These are phyloP conservation scores for Candida pseudoviswanathii DNA, from an alignment of 1,139 yeast species.

Conservation along the genomic window DNA sequence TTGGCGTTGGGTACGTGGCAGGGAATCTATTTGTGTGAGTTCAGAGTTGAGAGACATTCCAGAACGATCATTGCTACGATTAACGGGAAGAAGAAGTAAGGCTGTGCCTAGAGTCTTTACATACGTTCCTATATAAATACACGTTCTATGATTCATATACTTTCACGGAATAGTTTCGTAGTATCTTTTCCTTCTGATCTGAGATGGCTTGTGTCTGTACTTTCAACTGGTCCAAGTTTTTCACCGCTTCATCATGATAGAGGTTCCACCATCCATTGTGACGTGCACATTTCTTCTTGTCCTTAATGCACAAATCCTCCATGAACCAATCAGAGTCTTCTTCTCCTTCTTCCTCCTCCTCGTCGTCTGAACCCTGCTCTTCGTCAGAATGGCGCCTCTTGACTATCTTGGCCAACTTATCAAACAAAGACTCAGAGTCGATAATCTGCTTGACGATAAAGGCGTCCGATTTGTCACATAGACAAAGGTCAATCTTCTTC, in stretches of 20 bases:
- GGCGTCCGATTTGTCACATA: slow-evolving; percentile 26
- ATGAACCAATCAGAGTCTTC: slow-evolving; percentile 22
- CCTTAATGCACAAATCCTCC: slow-evolving; percentile 53
- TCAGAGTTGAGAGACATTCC: no score
- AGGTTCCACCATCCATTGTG: slow-evolving; percentile 72
- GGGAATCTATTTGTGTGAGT: no score
- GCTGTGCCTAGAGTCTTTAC: no score
- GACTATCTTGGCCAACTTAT: slow-evolving; percentile 9
- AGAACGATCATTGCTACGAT: no score
- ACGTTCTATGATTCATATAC: slow-evolving; percentile 28
- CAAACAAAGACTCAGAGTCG: slow-evolving; percentile 22
- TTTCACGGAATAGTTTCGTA: slow-evolving; percentile 38
- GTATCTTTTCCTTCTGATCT: slow-evolving; percentile 23
- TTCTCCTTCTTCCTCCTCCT: slow-evolving; percentile 18
- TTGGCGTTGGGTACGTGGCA: no score
- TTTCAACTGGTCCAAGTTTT: slow-evolving; percentile 30
- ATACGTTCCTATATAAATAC: not conserved
- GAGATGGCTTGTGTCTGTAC: slow-evolving; percentile 24
- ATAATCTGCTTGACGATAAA: slow-evolving; percentile 14
- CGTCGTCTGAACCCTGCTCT: slow-evolving; percentile 12
- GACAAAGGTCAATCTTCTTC: slow-evolving; percentile 36
- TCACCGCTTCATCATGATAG: slow-evolving; percentile 46
- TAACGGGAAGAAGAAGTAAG: no score
- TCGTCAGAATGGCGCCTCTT: slow-evolving; percentile 10
- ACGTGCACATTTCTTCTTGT: slow-evolving; percentile 63